phyloP scores from a whole-genome alignment of 108 stramenopile genomes.

The Pinguiococcus pyrenoidosus region DNA sequence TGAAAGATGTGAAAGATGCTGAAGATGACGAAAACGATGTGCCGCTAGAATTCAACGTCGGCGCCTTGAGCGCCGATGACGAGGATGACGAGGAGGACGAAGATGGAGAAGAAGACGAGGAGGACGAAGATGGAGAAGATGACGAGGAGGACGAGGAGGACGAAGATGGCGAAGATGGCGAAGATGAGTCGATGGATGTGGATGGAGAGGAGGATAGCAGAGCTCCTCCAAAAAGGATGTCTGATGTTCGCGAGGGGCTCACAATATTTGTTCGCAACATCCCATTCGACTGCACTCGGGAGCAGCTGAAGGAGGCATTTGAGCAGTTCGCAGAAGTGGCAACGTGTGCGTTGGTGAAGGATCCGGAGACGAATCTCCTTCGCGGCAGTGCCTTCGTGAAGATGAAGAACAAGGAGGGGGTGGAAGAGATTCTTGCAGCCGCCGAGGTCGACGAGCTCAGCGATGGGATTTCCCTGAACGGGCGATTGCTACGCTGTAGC shows the following conservation, averaged over 20 bases:
- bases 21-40: neutral
- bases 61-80: conserved; percentile 33
- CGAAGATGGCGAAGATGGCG: conserved; percentile 2
- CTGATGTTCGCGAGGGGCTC: conserved; percentile 33
- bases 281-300: conserved; percentile 78
- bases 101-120: conserved; percentile 5
- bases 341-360: conserved; percentile 73
- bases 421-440: conserved; percentile 11
- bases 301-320: conserved; percentile 66
- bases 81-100: conserved; percentile 5
- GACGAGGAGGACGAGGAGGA: conserved; percentile 24
- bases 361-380: conserved; percentile 32
- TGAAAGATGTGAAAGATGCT: neutral
- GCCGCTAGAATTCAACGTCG: too few species aligned
- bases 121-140: conserved; percentile 13
- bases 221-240: neutral
- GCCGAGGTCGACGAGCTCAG: neutral
- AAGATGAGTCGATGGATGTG: conserved; percentile 5
- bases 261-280: conserved; percentile 86
- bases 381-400: conserved; percentile 55
- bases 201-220: neutral
- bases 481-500: conserved; percentile 21
- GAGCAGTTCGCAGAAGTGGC: conserved; percentile 60
- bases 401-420: conserved; percentile 25
- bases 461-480: conserved; percentile 30